phyloP scores from a whole-genome alignment of 805 yeast genomes.

The Yueomyces sp. region DNA sequence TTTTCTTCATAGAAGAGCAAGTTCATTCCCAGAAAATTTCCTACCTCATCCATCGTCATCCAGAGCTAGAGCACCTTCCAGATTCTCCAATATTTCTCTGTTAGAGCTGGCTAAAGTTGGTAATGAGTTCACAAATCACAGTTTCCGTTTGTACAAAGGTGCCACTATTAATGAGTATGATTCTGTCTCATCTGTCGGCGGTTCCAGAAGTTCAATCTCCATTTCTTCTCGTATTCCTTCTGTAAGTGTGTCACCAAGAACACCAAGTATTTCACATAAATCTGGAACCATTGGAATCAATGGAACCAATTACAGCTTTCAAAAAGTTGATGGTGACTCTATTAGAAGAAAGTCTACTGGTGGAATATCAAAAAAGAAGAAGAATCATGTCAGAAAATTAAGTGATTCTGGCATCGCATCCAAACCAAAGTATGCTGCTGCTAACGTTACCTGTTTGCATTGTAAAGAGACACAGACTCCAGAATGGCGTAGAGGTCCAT shows the following conservation, averaged over 20 bases:
- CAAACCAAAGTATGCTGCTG: constrained; percentile 1
- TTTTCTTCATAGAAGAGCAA: too few species aligned
- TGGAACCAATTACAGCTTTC: neutral
- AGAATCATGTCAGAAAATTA: neutral
- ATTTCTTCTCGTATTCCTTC: neutral
- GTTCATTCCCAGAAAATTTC: neutral
- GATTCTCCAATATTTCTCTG: neutral
- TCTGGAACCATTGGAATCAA: too few species aligned
- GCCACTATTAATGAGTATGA: neutral
- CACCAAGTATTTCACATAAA: too few species aligned
- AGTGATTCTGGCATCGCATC: neutral
- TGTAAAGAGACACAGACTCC: constrained; percentile 71
- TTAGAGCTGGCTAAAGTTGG: neutral
- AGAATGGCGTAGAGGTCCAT: constrained; percentile 90
- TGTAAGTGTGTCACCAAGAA: neutral
- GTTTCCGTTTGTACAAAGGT: neutral
- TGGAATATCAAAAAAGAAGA: too few species aligned
- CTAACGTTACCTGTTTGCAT: constrained; percentile 37
- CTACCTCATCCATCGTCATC: neutral
- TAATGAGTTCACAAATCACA: neutral
- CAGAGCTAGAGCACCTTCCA: neutral
- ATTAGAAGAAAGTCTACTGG: neutral
- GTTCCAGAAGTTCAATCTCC: neutral
- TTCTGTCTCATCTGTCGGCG: neutral
- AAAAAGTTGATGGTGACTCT: neutral